Base-by-base conservation (phyloP, 257 asterid species). In the Capsicum chinense region DNA sequence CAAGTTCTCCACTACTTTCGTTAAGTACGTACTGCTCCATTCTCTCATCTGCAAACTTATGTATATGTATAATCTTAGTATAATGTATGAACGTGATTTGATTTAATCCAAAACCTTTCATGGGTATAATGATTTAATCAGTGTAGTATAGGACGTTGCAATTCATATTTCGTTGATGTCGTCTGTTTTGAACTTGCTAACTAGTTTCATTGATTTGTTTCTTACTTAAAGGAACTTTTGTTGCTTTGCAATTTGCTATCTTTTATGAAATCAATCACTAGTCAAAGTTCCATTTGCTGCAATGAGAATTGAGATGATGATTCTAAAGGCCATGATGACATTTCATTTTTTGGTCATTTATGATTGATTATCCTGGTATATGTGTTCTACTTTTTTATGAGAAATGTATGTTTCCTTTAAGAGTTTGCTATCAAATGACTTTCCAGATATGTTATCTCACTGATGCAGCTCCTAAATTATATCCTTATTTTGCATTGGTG, bases 401-500 rank as follows among this genome's bases (percentile, higher is more conserved):
- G 52, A 35, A 70, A 42, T 68, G 52, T 69, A 9, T 54, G 11
- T 67, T 35, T 68, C 1, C 54, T 39, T 68, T 68, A 39, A 15
- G 26, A 15, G 14, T 67, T 26, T 26, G 33, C 56, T 39, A 56
- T 67, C 56, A 39, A 39, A 69, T 42, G 35, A 11, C 19, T 44
- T 47, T 73, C 7, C n/a, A 3, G 39, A 39, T 39, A 3, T 3
- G 44, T 39, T 39, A 39, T 39, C 4, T 39, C 44, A 4, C 3
- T 39, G 44, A 4, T 52, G 5, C 62, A 74, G 0, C 19, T 48
- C 26, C 42, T 47, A 42, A 42, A 70, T 35, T 5, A 33, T 56
- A 52, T 86, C 68, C 50, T 60, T 56, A 39, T 56, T 57, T 84
- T 86, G 90, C 90, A 93, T 98, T 88, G 98, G 98, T 14, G 98